phyloP scores from a whole-genome alignment of 2,329 filamentous ascomycete species.

The Cercospora zeae-maydis region DNA sequence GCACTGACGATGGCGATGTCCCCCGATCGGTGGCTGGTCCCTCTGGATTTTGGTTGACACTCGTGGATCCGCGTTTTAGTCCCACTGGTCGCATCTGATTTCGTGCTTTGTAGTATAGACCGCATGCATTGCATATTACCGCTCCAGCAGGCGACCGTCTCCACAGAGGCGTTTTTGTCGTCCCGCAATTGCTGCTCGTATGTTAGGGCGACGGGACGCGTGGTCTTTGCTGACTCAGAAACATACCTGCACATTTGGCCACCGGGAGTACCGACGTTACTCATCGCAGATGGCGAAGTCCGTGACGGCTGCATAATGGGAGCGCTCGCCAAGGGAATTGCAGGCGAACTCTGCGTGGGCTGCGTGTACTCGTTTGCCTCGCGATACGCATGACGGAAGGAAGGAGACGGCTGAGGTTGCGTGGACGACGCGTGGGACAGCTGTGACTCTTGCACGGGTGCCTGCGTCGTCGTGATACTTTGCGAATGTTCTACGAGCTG shows the following conservation, averaged over 20 bases:
- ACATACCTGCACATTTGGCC: constrained; percentile 71
- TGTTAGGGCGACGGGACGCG: constrained; percentile 4
- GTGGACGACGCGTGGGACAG: constrained; percentile 12
- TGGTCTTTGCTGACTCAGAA: not conserved
- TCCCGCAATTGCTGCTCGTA: constrained; percentile 79
- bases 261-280: constrained; percentile 4
- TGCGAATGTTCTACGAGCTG: constrained; percentile 49
- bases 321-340: not conserved
- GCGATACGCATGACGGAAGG: constrained; percentile 4
- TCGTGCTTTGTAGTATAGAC: constrained; percentile 87
- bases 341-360: not conserved
- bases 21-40: constrained; percentile 39
- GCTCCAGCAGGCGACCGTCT: constrained; percentile 86
- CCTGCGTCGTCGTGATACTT: constrained; percentile 24
- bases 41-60: constrained; percentile 32
- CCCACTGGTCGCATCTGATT: constrained; percentile 89
- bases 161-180: constrained; percentile 91
- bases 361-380: constrained; percentile 4
- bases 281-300: constrained; percentile 15
- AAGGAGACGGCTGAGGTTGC: constrained; percentile 7
- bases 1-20: constrained; percentile 39
- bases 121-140: constrained; percentile 97
- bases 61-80: constrained; percentile 68
- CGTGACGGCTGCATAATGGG: constrained; percentile 12
- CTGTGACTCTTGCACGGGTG: constrained; percentile 18